Base-by-base conservation (phyloP, 345 rosid species). In the Populus nigra region DNA sequence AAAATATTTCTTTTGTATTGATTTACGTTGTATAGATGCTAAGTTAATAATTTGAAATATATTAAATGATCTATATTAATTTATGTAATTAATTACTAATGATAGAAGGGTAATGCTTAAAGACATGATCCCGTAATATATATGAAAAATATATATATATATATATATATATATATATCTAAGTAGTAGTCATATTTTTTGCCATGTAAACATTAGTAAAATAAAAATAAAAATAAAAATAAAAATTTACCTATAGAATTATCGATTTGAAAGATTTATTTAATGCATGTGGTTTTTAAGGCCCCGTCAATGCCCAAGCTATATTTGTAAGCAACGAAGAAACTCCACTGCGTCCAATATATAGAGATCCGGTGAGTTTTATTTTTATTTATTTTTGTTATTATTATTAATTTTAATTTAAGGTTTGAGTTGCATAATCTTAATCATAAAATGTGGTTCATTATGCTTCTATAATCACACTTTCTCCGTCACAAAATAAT, bases 281-380 rank as follows among this genome's bases (percentile, higher is more conserved):
- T 43, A 68, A 10, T 43, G 71, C 79, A 72, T 27, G 17, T 71
- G 80, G 53, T 81, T 69, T 38, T 75, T 71, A 73, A 96, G 99
- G 98, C 63, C 99, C 98, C 22, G 96, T 96, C 55, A 94, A 92
- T 84, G 98, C 97, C 7, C 98, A 93, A 89, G 98, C 98, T 35
- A 96, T 86, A 90, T 93, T 96, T 89, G 87, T 92, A 55, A 93
- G 93, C 78, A 90, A 94, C 7, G 98, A 95, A 84, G 98, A 95
- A 85, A 77, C 89, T 85, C 86, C 96, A 1, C 91, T 93, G 25
- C 84, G 87, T 84, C 99, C 99, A 12, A 81, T 95, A 53, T 95
- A 95, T 65, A 88, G 96, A 84, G 98, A 95, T 84, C 99, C 99
- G 12, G 97, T 93, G 81, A 88, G 96, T 69, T 65, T 7, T 3